Evolutionary conservation across 148 eudicot genomes (phyloP), one percentile per base, ranked within the genome.

Genomic region (Dianthus caryophyllus): DNA sequence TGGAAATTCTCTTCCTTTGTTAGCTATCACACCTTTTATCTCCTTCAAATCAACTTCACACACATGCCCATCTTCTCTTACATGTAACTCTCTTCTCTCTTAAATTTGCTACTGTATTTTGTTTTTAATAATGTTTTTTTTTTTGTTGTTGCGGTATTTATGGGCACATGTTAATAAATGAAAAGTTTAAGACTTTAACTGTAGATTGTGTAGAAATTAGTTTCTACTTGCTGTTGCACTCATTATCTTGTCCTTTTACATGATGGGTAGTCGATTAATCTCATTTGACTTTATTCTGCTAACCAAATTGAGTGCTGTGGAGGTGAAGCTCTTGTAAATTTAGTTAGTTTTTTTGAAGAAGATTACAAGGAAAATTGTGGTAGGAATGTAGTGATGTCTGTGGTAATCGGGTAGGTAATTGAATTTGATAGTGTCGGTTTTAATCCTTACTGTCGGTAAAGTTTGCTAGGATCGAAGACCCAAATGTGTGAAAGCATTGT

Each of bases 1-100:
- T 46, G 43, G 46, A 2, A 59, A 49, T 64, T 75, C 57, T 39
- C 70, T 68, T 54, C 78, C 78, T 2, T 47, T 69, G 12, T 73
- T 75, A 49, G 59, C 69, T 64, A 30, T 48, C 15, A 64, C 73
- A 20, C 43, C 22, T 52, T 73, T 61, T 27, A 8, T 25, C 12
- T 41, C 31, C 57, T 67, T 68, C 6, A 38, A 17, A 18, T 62
- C 72, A 51, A 53, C 47, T 51, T 39, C 67, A 17, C 71, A 67
- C 61, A 67, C 51, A 38, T 58, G 44, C 69, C 22, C 41, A 7
- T 48, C 49, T n/a, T 56, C 66, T 57, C 78, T 65, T 22, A 14
- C 65, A 64, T 56, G 78, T 75, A 75, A 75, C 11, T 33, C 52
- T 46, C 65, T 59, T 31, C 15, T 13, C 16, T 16, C 56, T n/a